phyloP scores from a whole-genome alignment of 129 eudicot genomes.

The Lactuca saligna region DNA sequence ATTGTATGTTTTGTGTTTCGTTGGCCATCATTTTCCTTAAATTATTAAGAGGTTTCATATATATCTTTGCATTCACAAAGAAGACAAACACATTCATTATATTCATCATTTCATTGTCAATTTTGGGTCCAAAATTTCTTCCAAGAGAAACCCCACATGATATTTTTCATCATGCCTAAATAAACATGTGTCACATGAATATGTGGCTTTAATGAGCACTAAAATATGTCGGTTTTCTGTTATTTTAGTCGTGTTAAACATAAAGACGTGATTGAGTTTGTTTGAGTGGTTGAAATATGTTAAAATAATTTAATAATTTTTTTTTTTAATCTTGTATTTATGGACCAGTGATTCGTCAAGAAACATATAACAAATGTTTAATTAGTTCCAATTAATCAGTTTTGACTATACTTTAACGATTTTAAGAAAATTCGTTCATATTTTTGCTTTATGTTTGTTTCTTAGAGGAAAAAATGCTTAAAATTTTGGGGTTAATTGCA shows the following conservation, averaged over 20 bases:
- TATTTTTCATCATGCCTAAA: slow-evolving; percentile 15
- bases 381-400: too few relatives aligned
- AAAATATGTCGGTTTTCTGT: neutral
- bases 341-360: neutral
- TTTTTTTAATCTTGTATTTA: neutral
- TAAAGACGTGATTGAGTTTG: neutral
- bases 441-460: too few relatives aligned
- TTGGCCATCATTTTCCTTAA: slow-evolving; percentile 13
- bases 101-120: slow-evolving; percentile 26
- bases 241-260: neutral
- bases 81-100: slow-evolving; percentile 23
- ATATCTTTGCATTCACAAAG: slow-evolving; percentile 16
- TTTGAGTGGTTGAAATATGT: neutral
- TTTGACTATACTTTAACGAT: too few relatives aligned
- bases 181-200: slow-evolving; percentile 30
- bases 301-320: neutral
- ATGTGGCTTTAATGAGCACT: neutral
- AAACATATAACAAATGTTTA: neutral
- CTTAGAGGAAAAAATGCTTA: too few relatives aligned
- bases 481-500: too few relatives aligned
- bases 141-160: slow-evolving; percentile 25
- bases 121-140: slow-evolving; percentile 23
- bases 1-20: neutral
- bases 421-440: too few relatives aligned
- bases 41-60: slow-evolving; percentile 25